Conservation (phyloP, 176 grass and related monocot genomes). For the Raddia distichophylla region DNA sequence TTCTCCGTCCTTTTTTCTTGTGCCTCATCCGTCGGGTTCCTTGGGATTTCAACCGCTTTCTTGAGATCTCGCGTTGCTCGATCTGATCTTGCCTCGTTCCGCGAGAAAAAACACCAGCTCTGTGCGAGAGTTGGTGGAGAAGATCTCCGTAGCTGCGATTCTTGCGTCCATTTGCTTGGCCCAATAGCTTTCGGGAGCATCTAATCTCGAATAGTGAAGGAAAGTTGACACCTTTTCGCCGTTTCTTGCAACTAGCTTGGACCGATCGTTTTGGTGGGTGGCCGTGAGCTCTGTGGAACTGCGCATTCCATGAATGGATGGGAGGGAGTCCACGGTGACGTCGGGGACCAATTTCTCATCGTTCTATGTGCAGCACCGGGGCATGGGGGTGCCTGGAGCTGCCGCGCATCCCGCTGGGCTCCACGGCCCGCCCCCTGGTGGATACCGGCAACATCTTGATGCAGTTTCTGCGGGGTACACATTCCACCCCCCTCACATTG, state of each 20-base stretch:
- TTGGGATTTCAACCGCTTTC: not conserved
- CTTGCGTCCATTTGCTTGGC: slow-evolving; percentile 38
- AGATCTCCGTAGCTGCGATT: slow-evolving; percentile 42
- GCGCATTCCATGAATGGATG: slow-evolving; percentile 71
- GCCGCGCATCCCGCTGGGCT: slow-evolving; percentile 32
- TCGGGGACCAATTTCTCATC: slow-evolving; percentile 58
- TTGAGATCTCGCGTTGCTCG: slow-evolving; percentile 36
- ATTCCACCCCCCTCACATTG: slow-evolving; percentile 43
- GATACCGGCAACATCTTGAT: slow-evolving; percentile 55
- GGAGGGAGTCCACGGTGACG: slow-evolving; percentile 60
- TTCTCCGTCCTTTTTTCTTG: not conserved
- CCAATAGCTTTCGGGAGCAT: slow-evolving; percentile 32
- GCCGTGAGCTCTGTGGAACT: slow-evolving; percentile 22
- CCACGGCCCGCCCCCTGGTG: slow-evolving; percentile 29
- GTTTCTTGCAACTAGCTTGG: slow-evolving; percentile 36
- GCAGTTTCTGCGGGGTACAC: slow-evolving; percentile 45
- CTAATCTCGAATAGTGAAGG: slow-evolving; percentile 34
- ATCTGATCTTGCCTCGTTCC: slow-evolving; percentile 50
- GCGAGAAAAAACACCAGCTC: not conserved
- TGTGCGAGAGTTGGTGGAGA: not conserved
- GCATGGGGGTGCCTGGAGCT: slow-evolving; percentile 30
- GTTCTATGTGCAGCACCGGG: slow-evolving; percentile 56
- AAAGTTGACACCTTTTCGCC: slow-evolving; percentile 36
- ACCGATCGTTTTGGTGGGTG: not conserved
- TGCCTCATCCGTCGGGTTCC: not conserved